Base-by-base conservation (phyloP, 2,329 filamentous ascomycete species). In the Xylaria sp. region DNA sequence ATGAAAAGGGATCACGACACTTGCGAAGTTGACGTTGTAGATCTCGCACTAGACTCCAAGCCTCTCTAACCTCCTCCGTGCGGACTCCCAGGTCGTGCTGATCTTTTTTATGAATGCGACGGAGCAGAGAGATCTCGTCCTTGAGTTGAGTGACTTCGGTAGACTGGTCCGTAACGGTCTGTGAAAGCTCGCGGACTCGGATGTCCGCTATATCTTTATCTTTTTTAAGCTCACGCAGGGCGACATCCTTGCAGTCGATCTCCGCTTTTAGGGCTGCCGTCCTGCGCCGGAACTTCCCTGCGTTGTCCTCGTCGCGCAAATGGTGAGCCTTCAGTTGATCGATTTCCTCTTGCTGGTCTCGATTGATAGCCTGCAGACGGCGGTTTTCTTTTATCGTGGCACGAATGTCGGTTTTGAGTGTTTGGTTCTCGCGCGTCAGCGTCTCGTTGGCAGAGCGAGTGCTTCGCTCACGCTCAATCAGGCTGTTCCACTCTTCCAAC, bases 401-500 rank as follows among this genome's bases (percentile, higher is more conserved):
- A 40, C 62, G 64, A 2, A 75, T 66, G 11, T 75, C 72, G 23
- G 3, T 31, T 28, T 75, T 77, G 28, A 77, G 65, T 2, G 70
- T 51, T 28, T 71, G 60, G 46, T 75, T 75, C 48, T 78, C 75
- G 59, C 63, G 65, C 1, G 56, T 48, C 9, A 75, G 69, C 23
- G 23, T 20, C 15, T 70, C 71, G 54, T 71, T 74, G 9, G 46
- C 46, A 6, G 60, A 56, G 13, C 54, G 48, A 13, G 70, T 33
- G 31, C 40, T 56, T 13, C 70, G 73, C 62, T 77, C 74, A 33
- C 73, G 69, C 26, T 67, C 66, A 17, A 66, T 23, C 10, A 77
- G 44, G 38, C 33, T 66, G 44, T 74, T 71, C 73, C 72, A 78
- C 9, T 76, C 65, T n/a, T 74, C 72, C 20, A 71, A 36, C 2